Evolutionary conservation across 2,329 filamentous ascomycete genomes (phyloP).

Genomic region (Calonectria pteridis): DNA sequence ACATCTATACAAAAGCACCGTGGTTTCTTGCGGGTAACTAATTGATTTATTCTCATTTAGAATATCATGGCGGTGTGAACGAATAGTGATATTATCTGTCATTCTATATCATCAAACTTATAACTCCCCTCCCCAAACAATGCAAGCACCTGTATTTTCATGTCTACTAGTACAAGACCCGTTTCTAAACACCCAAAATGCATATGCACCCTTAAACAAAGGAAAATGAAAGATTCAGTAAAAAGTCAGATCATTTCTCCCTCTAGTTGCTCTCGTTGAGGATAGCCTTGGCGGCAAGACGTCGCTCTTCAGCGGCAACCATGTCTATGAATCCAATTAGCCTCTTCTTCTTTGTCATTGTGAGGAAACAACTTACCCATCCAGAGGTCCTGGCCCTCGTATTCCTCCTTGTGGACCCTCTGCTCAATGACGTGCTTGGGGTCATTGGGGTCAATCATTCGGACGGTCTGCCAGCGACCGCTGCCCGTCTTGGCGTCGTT

Average conservation of each 20-base stretch:
- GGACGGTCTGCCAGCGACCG: slow-evolving; percentile 86
- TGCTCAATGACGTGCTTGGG: slow-evolving; percentile 88
- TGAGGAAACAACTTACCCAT: slow-evolving; percentile 70
- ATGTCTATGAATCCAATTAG: slow-evolving; percentile 68
- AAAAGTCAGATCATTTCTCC: not conserved
- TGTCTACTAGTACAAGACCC: not conserved
- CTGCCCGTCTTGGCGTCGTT: slow-evolving; percentile 80
- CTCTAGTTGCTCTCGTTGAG: not conserved
- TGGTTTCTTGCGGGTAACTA: not conserved
- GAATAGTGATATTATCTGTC: not conserved
- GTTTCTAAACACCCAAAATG: not conserved
- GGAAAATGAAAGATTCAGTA: not conserved
- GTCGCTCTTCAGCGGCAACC: slow-evolving; percentile 82
- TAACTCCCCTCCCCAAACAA: not conserved
- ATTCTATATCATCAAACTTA: not conserved
- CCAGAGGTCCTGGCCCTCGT: slow-evolving; percentile 93
- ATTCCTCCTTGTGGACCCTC: slow-evolving; percentile 87
- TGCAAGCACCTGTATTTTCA: not conserved
- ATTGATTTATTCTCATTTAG: not conserved
- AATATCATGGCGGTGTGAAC: not conserved
- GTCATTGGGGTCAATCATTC: slow-evolving; percentile 83
- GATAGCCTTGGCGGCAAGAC: slow-evolving; percentile 57
- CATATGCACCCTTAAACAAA: not conserved
- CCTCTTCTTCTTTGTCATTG: slow-evolving; percentile 1
- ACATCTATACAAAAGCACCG: not conserved